Base-by-base conservation (phyloP, 345 rosid species). In the Atalantia buxifolia region DNA sequence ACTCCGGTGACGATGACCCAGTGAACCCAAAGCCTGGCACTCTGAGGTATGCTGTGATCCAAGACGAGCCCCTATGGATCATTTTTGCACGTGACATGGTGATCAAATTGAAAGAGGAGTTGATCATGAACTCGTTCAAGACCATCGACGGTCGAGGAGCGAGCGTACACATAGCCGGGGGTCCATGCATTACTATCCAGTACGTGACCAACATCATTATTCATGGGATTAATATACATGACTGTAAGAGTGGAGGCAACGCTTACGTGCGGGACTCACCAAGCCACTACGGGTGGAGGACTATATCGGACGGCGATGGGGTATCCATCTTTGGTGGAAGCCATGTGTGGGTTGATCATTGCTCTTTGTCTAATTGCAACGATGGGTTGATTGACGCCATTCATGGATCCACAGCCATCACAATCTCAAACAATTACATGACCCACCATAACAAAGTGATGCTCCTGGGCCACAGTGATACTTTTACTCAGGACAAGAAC, bases 131-230 rank as follows among this genome's bases (percentile, higher is more conserved):
- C 85, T 90, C 91, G 1, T 88, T 88, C 80, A 90, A 90, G 78
- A 90, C 93, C 21, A 87, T 90, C 60, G 93, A 90, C 50, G 93
- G 93, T 2, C 85, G 93, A 24, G 93, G 93, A 48, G 88, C 79
- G 9, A 85, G 64, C 53, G 90, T 90, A 7, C 91, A 88, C 66
- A 87, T 90, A 1, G 84, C 90, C 24, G 88, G 90, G 0, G 93
- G 93, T 2, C 91, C 93, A 71, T 90, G 93, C 81, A 90, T 90
- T 69, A 90, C 93, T 0, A 82, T 88, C n/a, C 93, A 90, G 69
- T 88, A 81, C 65, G 91, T 88, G 77, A 90, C 87, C 66, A 88
- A 90, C 77, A 69, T 90, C 12, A 90, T 90, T 56, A 84, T 90
- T 27, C 93, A 90, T 30, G 90, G 90, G 2, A 8, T 90, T 1